Evolutionary conservation across 768 basidiomycete species (phyloP), one percentile per base, ranked within the genome.

Genomic region (Trametopsis cervina): DNA sequence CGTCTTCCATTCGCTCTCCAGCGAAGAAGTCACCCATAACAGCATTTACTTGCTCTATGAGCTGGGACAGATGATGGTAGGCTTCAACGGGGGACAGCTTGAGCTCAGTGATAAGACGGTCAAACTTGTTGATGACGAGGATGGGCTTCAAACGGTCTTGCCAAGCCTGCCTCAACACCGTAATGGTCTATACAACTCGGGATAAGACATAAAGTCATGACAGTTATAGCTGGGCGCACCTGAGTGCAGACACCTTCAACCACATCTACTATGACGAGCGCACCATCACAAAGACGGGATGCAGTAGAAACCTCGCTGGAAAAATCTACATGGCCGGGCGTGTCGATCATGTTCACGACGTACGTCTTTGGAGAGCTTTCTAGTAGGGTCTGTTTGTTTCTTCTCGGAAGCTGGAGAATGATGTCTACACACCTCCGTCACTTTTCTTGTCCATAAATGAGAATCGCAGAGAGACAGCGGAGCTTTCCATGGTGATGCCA

Each of bases 191-290:
- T 44, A 24, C 33, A 33, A 46, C 23, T 36, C 13, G 20, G 7
- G 12, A 23, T 36, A n/a, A 25, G 3, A 9, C 25, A 10, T 17
- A 24, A 4, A 25, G 3, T 37, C 12, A 20, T 39, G 37, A 51
- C 22, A 22, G 56, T 85, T 91, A 72, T 97, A 95, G 1, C 92
- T 96, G 63, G 21, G 63, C 79, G 58, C 57, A 86, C 94, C 73
- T 98, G 96, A 1, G 95, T 98, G 64, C 93, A 97, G 18, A 99
- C 96, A 11, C 96, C 96, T 68, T 98, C 96, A 1, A 97, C 91
- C 1, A 89, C 92, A 63, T 99, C 96, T 1, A 99, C 92, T 4
- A 99, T 70, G 35, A 99, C 88, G 4, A 99, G 75, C 1, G 95
- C 92, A 12, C 96, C 96, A 66, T 98, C 96, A 57, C 93, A 96